Base-by-base conservation (phyloP, 1,284 basidiomycete genomes). In the Microstroma glucosiphilum region DNA sequence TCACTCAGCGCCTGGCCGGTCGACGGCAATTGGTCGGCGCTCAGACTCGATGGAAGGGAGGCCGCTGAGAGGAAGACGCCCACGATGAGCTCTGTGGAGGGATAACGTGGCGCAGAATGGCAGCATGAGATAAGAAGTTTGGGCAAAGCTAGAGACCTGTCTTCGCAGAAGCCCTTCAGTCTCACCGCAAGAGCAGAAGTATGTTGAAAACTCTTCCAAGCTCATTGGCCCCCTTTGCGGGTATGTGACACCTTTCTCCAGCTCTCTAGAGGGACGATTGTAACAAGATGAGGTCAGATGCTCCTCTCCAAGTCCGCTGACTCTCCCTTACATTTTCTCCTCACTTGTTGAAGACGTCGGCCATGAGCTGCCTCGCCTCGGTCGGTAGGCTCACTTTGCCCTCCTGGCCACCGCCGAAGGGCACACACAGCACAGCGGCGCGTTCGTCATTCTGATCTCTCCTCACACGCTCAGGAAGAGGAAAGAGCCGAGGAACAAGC, bases 201-300 rank as follows among this genome's bases (percentile, higher is more conserved):
- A 73, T 25, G 60, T 60, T 15, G 61, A 58, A 17, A 73, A 73
- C 49, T 72, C 72, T 13, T 56, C 59, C 26, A 57, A 23, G 2
- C 37, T 40, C 69, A 73, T 67, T 0, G 66, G 69, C 3, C 66
- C 72, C 11, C 63, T 55, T 43, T 73, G 72, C 23, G 72, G 72
- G 49, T 73, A 73, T 13, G 70, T 72, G 17, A 67, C 60, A 2
- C 72, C 72, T 0, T 61, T 62, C 48, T 69, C 69, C 7, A 73
- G 64, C 58, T 73, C 72, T 48, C 59, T 63, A 49, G 65, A 13
- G 13, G 56, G 15, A 23, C 46, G 4, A 11, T 2, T 13, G 11
- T 7, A n/a, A 25, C 41, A 49, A 9, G 23, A 43, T 4, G 19
- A 9, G n/a, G 15, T 59, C 21, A 19, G 37, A 23, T 6, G 21